Conservation (phyloP, 805 yeast species). For the Tetrapisispora pingtungensis region DNA sequence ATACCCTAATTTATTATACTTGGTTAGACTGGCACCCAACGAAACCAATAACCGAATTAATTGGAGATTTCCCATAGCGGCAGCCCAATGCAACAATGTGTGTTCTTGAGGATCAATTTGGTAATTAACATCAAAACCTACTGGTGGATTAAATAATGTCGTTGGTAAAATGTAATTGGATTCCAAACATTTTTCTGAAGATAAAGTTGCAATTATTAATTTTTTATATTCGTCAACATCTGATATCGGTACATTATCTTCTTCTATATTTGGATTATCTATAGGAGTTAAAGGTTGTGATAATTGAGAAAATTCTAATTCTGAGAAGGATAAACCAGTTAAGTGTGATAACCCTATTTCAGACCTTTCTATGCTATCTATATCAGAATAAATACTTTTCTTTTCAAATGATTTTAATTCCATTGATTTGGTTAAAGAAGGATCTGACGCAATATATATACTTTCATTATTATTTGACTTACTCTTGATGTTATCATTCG, state of each 20-base stretch:
- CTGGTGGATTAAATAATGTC: slow-evolving; percentile 46
- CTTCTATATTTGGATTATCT: neutral
- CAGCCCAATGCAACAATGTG: slow-evolving; percentile 77
- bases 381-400: neutral
- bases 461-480: neutral
- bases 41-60: slow-evolving; percentile 47
- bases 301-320: neutral
- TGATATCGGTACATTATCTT: neutral
- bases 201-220: slow-evolving; percentile 19
- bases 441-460: neutral
- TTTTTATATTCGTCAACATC: slow-evolving; percentile 20
- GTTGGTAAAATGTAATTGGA: slow-evolving; percentile 21
- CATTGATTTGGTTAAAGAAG: neutral
- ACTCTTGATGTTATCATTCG: slow-evolving; percentile 9
- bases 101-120: slow-evolving; percentile 73
- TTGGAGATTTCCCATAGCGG: slow-evolving; percentile 59
- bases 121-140: slow-evolving; percentile 52
- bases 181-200: slow-evolving; percentile 25
- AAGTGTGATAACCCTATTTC: neutral
- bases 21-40: slow-evolving; percentile 51
- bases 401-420: neutral
- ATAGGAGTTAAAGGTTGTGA: neutral
- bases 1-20: slow-evolving; percentile 46
- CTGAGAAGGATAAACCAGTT: neutral
- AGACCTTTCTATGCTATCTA: no score